Evolutionary conservation across 352 stramenopile genomes (phyloP).

Genomic region (Globisporangium orthogonon): DNA sequence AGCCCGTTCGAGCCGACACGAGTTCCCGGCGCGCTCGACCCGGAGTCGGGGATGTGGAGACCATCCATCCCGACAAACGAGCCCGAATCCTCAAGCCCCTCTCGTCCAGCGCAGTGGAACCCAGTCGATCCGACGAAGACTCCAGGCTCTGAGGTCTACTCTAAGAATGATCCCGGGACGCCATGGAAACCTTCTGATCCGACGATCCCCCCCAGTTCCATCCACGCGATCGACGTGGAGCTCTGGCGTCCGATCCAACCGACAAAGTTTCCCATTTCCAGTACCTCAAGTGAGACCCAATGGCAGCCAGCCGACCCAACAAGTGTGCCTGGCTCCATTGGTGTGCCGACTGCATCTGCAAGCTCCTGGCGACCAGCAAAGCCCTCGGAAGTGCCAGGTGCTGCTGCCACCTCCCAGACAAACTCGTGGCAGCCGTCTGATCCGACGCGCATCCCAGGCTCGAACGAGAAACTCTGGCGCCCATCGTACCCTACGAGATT

Average conservation of each 20-base stretch:
- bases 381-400: background rate
- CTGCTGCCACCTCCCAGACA: background rate
- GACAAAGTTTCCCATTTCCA: background rate
- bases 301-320: background rate
- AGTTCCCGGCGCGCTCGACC: background rate
- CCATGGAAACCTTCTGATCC: background rate
- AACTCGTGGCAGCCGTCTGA: background rate
- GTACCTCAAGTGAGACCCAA: background rate
- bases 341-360: background rate
- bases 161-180: background rate
- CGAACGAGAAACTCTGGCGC: constrained; percentile 2
- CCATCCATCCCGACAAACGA: background rate
- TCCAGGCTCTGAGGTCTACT: background rate
- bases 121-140: background rate
- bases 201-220: background rate
- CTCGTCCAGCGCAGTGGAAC: background rate
- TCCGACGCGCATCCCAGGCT: background rate
- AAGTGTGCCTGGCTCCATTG: background rate
- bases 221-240: background rate
- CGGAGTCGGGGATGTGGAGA: background rate
- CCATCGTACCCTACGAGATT: background rate
- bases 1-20: background rate
- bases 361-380: background rate
- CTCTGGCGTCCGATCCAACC: background rate
- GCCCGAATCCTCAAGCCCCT: background rate